Conservation (phyloP, 2,329 filamentous ascomycete genomes). For the Pyricularia pennisetigena region DNA sequence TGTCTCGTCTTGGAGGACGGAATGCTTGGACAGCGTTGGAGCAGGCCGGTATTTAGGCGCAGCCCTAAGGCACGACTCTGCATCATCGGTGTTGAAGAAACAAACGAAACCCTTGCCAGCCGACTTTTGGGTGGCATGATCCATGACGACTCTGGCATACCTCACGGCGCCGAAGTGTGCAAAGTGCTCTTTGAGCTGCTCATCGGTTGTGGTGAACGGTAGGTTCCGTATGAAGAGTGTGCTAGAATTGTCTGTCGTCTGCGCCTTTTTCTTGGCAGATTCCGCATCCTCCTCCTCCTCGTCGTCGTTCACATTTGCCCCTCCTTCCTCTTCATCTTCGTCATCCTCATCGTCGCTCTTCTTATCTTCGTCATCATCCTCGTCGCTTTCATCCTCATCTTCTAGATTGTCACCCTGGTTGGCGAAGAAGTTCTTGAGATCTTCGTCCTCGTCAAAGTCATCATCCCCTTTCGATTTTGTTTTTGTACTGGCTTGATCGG, state of each 20-base stretch:
- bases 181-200: slow-evolving; percentile 77
- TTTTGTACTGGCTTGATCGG: slow-evolving; percentile 11
- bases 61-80: slow-evolving; percentile 62
- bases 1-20: slow-evolving; percentile 78
- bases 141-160: slow-evolving; percentile 86
- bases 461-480: slow-evolving; percentile 22
- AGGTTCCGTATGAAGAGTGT: slow-evolving; percentile 92
- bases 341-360: slow-evolving; percentile 33
- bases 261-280: slow-evolving; percentile 19
- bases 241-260: slow-evolving; percentile 51
- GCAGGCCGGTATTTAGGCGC: slow-evolving; percentile 53
- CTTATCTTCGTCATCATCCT: slow-evolving; percentile 31
- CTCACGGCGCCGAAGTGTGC: slow-evolving; percentile 76
- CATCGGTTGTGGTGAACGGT: slow-evolving; percentile 79
- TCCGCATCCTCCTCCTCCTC: slow-evolving; percentile 14
- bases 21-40: slow-evolving; percentile 53
- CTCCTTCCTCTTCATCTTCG: slow-evolving; percentile 25
- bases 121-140: slow-evolving; percentile 74
- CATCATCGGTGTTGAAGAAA: slow-evolving; percentile 72
- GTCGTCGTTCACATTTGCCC: slow-evolving; percentile 25
- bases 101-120: slow-evolving; percentile 93
- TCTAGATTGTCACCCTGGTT: slow-evolving; percentile 48
- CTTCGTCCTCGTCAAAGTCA: slow-evolving; percentile 21
- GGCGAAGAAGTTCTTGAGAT: slow-evolving; percentile 45
- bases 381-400: slow-evolving; percentile 39